A percentile compares a stretch with the other conserved stretches of the same genome.
Conservation (phyloP, 2,329 filamentous ascomycete genomes). For the Zymoseptoria tritici region DNA sequence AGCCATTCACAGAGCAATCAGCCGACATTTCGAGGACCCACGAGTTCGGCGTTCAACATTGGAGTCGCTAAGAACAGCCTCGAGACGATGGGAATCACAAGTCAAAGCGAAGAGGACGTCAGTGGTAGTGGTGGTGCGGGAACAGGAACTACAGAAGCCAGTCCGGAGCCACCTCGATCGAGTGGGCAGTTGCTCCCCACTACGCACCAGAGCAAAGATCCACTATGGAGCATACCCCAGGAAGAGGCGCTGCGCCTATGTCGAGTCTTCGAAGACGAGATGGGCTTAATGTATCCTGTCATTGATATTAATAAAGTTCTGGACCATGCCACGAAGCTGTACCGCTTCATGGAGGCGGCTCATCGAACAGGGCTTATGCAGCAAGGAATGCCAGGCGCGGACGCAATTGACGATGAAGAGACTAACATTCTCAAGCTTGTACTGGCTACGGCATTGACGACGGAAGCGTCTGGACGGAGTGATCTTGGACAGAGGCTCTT, state of each 20-base stretch:
- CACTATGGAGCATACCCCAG: slow-evolving; percentile 69
- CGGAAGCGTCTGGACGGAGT: slow-evolving; percentile 74
- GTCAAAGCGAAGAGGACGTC: slow-evolving; percentile 58
- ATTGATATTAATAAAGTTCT: slow-evolving; percentile 66
- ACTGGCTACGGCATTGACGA: slow-evolving; percentile 66
- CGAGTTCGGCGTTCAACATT: slow-evolving; percentile 75
- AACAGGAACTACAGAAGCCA: slow-evolving; percentile 13
- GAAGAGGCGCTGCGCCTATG: slow-evolving; percentile 76
- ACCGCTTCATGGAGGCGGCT: slow-evolving; percentile 65
- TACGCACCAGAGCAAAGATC: slow-evolving; percentile 55
- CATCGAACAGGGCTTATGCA: slow-evolving; percentile 52
- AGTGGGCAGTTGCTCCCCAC: slow-evolving; percentile 19
- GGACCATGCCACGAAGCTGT: slow-evolving; percentile 61
- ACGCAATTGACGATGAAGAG: slow-evolving; percentile 55
- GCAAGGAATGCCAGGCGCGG: slow-evolving; percentile 46
- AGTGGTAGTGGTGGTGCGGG: slow-evolving; percentile 24
- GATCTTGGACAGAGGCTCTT: slow-evolving; percentile 66
- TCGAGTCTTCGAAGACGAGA: slow-evolving; percentile 77
- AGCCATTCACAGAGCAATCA: slow-evolving; percentile 34
- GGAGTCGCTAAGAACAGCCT: slow-evolving; percentile 81
- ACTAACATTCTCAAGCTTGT: slow-evolving; percentile 74
- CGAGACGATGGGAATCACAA: slow-evolving; percentile 79
- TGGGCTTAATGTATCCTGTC: slow-evolving; percentile 87
- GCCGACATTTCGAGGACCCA: slow-evolving; percentile 72
- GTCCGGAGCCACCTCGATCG: slow-evolving; percentile 8